phyloP scores from a whole-genome alignment of 768 basidiomycete genomes.

The Rickenella mellea region DNA sequence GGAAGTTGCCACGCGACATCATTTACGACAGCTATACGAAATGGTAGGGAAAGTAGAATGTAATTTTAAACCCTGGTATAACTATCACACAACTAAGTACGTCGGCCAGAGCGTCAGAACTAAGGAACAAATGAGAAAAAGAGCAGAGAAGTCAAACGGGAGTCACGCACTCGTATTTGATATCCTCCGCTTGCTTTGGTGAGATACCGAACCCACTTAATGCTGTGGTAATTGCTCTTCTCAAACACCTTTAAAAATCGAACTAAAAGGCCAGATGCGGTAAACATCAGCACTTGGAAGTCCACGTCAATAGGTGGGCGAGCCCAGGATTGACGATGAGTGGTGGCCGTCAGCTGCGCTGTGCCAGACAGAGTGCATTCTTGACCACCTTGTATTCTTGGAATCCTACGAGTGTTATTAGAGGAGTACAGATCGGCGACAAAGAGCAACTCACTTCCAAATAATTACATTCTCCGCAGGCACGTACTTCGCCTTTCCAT shows the following conservation, averaged over 20 bases:
- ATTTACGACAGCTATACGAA: no score
- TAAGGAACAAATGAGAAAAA: not conserved
- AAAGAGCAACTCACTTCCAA: slow-evolving; percentile 75
- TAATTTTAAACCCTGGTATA: no score
- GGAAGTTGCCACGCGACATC: no score
- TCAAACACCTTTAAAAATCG: slow-evolving; percentile 98
- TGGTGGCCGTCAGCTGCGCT: slow-evolving; percentile 80
- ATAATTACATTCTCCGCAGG: slow-evolving; percentile 93
- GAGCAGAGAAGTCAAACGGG: no score
- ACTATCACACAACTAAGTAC: no score
- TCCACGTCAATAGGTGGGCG: slow-evolving; percentile 96
- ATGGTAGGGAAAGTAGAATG: no score
- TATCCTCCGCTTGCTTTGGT: slow-evolving; percentile 91
- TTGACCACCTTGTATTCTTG: slow-evolving; percentile 85
- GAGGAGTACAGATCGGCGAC: slow-evolving; percentile 1
- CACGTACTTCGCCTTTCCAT: slow-evolving; percentile 95
- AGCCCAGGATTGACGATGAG: slow-evolving; percentile 92
- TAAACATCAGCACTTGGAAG: slow-evolving; percentile 99
- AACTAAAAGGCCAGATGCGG: slow-evolving; percentile 90
- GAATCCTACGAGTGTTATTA: slow-evolving; percentile 52
- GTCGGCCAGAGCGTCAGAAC: no score
- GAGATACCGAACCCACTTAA: slow-evolving; percentile 94
- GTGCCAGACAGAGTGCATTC: slow-evolving; percentile 81
- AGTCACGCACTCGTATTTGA: slow-evolving; percentile 88
- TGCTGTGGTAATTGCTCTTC: slow-evolving; percentile 86